Base-by-base conservation (phyloP, 106 monocot species). In the Dendrobium nobile region DNA sequence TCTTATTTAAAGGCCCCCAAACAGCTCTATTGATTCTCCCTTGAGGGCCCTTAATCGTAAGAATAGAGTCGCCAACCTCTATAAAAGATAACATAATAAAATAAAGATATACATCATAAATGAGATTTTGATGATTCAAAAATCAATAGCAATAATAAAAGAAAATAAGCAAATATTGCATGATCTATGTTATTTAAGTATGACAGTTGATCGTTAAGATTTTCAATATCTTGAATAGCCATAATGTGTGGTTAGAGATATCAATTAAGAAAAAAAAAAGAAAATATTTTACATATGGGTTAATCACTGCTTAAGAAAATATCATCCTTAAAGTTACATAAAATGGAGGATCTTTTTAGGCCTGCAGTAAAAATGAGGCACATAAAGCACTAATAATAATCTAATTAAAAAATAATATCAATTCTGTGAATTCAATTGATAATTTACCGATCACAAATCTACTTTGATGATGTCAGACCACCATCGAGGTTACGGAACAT, bases 1-100 rank as follows among this genome's bases (percentile, higher is more conserved):
- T 93, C 83, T 81, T 93, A 82, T 98, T 94, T 40, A 98, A 82
- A 31, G 98, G 98, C 43, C 98, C 98, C 94, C 94, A 98, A 11
- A 91, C 85, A 86, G 92, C 98, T 42, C 92, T 95, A 56, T 91
- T 98, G 61, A 95, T 92, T 82, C 94, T 92, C 28, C 98, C 98
- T 75, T 90, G 89, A 79, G 89, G 92, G 27, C 91, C 95, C 58
- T 56, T 90, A 67, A 98, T 95, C 19, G 87, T 92, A 79, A 98
- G 85, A 15, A 91, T 82, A 19, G 98, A 93, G 28, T 98, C 91
- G 42, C 82, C 75, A 77, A 81, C 86, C 86, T 95, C 95, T 95
- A 84, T 58, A 70, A 58, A 24, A 82, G 31, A 47, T 59, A 72
- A 56, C 17, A 77, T n/a, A 44, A 41, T 16, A 42, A 4, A 74